phyloP scores from a whole-genome alignment of 2,329 filamentous ascomycete species.

The Canariomyces notabilis region DNA sequence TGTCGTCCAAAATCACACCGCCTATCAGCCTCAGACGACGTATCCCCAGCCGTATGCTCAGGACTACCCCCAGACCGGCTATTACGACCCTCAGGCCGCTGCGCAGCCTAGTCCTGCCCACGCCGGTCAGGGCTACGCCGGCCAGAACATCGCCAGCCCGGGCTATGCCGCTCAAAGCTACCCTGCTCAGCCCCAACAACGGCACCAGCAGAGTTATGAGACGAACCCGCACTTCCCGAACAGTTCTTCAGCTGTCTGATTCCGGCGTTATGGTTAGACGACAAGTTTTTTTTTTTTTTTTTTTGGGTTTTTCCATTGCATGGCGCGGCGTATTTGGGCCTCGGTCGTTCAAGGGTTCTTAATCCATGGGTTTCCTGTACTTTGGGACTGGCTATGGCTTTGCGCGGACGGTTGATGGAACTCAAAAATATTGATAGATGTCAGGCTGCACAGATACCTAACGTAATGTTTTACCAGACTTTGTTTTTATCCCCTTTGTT shows the following conservation, averaged over 20 bases:
- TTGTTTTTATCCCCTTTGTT: too few relatives aligned
- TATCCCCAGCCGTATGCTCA: constrained; percentile 8
- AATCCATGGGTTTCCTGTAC: neutral
- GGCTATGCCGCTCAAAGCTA: neutral
- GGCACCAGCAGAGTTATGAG: constrained; percentile 1
- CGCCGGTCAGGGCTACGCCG: constrained; percentile 2
- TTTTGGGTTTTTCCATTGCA: neutral
- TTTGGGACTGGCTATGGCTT: neutral
- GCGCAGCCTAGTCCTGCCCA: constrained; percentile 1
- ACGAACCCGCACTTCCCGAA: neutral
- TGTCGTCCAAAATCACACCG: constrained; percentile 11
- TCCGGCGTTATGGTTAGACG: neutral
- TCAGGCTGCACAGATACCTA: neutral
- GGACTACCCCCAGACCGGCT: constrained; percentile 8
- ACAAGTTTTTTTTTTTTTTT: neutral
- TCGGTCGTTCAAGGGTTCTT: neutral
- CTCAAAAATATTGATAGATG: neutral
- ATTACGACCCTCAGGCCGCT: constrained; percentile 8
- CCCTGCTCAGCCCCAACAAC: neutral
- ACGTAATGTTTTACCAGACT: neutral
- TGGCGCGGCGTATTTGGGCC: neutral
- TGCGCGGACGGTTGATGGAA: neutral
- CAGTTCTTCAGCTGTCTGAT: neutral
- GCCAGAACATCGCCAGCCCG: neutral
- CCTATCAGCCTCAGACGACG: constrained; percentile 11